Conservation (phyloP, 208 protist genomes). For the Tritrichomonas foetus region DNA sequence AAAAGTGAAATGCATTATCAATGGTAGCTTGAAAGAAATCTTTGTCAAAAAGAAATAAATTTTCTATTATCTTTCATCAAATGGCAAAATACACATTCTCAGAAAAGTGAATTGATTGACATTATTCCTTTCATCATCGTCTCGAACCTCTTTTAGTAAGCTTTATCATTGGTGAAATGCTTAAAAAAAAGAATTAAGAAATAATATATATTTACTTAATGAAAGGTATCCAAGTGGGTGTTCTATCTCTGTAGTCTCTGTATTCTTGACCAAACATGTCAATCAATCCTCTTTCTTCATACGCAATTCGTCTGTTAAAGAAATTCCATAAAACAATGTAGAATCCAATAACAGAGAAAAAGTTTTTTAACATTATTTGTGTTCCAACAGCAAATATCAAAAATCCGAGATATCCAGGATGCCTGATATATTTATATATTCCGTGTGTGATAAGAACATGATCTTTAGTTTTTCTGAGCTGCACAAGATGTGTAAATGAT, state of each 20-base stretch:
- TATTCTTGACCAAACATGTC: slow-evolving; percentile 24
- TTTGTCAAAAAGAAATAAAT: too few relatives aligned
- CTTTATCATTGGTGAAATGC: too few relatives aligned
- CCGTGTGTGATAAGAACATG: slow-evolving; percentile 35
- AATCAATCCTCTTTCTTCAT: not conserved
- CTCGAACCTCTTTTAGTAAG: too few relatives aligned
- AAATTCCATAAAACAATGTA: slow-evolving; percentile 1
- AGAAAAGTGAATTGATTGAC: too few relatives aligned
- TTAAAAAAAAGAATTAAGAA: too few relatives aligned
- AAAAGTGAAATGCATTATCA: too few relatives aligned
- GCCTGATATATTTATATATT: slow-evolving; percentile 45
- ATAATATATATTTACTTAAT: too few relatives aligned
- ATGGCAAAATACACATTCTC: too few relatives aligned
- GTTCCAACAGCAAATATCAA: slow-evolving; percentile 37
- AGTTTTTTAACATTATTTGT: slow-evolving; percentile 39
- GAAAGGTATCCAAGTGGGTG: slow-evolving; percentile 17
- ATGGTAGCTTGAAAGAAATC: too few relatives aligned
- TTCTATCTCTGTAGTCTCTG: not conserved
- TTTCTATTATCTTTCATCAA: too few relatives aligned
- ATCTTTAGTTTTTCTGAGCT: not conserved
- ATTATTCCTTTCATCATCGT: too few relatives aligned
- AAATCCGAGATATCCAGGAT: slow-evolving; percentile 45
- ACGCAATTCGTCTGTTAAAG: slow-evolving; percentile 8
- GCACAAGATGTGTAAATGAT: slow-evolving; percentile 42
- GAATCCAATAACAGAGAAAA: slow-evolving; percentile 37